Conservation (phyloP, 2,329 filamentous ascomycete genomes). For the Pseudocercospora macadamiae region DNA sequence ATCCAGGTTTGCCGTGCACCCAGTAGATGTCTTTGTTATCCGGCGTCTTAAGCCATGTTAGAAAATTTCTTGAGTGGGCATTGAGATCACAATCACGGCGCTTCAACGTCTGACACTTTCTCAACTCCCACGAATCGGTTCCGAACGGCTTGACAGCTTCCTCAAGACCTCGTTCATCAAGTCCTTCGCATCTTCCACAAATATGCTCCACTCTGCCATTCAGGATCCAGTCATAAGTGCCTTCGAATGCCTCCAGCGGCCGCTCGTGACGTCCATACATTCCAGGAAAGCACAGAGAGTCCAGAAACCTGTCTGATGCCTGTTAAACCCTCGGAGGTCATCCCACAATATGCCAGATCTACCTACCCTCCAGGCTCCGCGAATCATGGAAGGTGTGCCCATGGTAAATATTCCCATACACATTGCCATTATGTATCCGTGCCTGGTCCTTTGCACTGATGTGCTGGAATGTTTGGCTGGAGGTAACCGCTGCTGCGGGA, state of each 20-base stretch:
- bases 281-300: conserved; percentile 3
- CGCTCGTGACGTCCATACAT: not conserved
- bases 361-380: not conserved
- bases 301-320: not conserved
- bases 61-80: not conserved
- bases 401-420: not conserved
- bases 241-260: not conserved
- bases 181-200: not conserved
- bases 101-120: not conserved
- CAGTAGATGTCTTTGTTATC: not conserved
- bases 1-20: conserved; percentile 11
- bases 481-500: no score
- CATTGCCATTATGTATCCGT: not conserved
- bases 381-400: not conserved
- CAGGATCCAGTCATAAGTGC: conserved; percentile 8
- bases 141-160: not conserved
- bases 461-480: no score
- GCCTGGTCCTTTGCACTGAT: not conserved
- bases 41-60: not conserved
- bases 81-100: not conserved
- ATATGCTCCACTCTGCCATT: not conserved
- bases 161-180: not conserved
- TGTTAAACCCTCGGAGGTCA: not conserved
- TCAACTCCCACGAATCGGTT: no score
- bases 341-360: not conserved